Base-by-base conservation (phyloP, 2,329 filamentous ascomycete genomes). In the Fusarium sp. region DNA sequence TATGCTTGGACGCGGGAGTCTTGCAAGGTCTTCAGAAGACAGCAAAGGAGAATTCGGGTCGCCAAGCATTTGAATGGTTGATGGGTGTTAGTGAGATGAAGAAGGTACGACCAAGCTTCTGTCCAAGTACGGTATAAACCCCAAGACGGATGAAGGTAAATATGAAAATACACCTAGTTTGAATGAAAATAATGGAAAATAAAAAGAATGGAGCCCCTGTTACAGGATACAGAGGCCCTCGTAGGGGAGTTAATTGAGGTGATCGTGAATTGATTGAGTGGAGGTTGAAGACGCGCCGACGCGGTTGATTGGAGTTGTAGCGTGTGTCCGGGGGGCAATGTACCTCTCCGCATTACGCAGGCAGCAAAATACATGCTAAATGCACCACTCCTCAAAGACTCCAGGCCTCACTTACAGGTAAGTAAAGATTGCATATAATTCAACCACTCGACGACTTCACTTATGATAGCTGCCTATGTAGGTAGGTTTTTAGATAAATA, bases 271-370 rank as follows among this genome's bases (percentile, higher is more conserved):
- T 51, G 38, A 22, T 43, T 45, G 51, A 59, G 47, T 50, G 29
- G 18, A 38, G 34, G 12, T 8, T 30, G 25, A 22, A 60, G 63
- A 71, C 68, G 70, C 66, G 73, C 73, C 53, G 62, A 75, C 72
- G 73, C 68, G 73, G 60, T 46, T 38, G 40, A 6, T 6, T n/a
- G 34, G 43, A 24, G 54, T 47, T 54, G 22, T 50, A 64, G 64
- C 43, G 46, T 29, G 43, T n/a, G 27, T 24, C 43, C 49, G 43
- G 24, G 53, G 63, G 30, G 40, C 8, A 2, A 55, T 10, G 71
- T 69, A 73, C 38, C 59, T 40, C 32, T 11, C 44, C 45, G 30
- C 43, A 44, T 27, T 29, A 52, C 52, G 24, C 45, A 54, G 45
- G 57, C 52, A 62, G 54, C 8, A 30, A 27, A 51, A 43, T 73